A percentile compares a stretch with the other conserved stretches of the same genome.
Evolutionary conservation across 2,329 filamentous ascomycete genomes (phyloP).

Genomic region (Thielaviopsis ethacetica): DNA sequence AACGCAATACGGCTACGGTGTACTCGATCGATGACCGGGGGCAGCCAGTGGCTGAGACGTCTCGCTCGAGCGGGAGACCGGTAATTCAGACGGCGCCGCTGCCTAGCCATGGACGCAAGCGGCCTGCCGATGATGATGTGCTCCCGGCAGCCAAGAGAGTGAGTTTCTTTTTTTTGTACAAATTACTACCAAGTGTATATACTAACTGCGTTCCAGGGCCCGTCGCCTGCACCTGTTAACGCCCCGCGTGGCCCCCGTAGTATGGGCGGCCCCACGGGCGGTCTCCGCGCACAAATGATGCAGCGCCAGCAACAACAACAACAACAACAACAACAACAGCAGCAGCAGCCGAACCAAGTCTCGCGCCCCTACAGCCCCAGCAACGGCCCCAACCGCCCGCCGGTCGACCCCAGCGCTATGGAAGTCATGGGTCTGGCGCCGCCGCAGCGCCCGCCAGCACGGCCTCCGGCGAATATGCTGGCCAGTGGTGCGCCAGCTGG

Average conservation of each 20-base stretch:
- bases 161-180: slow-evolving; percentile 15
- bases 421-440: slow-evolving; percentile 32
- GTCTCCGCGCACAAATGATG: slow-evolving; percentile 18
- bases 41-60: slow-evolving; percentile 9
- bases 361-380: neutral
- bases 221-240: neutral
- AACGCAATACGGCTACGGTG: neutral
- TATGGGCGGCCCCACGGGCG: neutral
- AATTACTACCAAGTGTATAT: neutral
- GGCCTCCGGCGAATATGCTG: slow-evolving; percentile 6
- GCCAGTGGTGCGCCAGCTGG: slow-evolving; percentile 3
- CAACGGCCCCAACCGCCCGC: neutral
- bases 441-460: slow-evolving; percentile 25
- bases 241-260: neutral
- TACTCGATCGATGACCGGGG: slow-evolving; percentile 11
- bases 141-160: slow-evolving; percentile 26
- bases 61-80: slow-evolving; percentile 20
- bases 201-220: neutral
- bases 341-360: too few species aligned
- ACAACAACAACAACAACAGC: neutral
- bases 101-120: slow-evolving; percentile 23
- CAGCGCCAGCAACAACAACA: slow-evolving; percentile 13
- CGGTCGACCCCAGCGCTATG: slow-evolving; percentile 34
- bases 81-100: slow-evolving; percentile 24
- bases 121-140: slow-evolving; percentile 23